Evolutionary conservation across 306 rosid species (phyloP).

Genomic region (Quercus parvula): DNA sequence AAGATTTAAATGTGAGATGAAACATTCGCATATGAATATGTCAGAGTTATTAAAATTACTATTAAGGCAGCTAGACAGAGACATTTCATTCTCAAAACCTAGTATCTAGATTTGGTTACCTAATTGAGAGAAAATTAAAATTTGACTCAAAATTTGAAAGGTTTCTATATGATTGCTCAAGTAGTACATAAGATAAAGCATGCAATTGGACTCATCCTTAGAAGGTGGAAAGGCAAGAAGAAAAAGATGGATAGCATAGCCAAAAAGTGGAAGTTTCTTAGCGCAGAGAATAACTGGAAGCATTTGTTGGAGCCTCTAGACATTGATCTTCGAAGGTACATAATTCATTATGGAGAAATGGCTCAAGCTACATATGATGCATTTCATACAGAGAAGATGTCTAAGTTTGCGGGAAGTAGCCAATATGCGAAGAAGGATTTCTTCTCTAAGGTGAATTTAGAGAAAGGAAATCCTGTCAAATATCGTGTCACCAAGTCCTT

Average conservation of each 20-base stretch:
- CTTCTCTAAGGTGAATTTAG: conserved; percentile 47
- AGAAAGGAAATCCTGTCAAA: conserved; percentile 36
- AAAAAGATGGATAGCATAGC: conserved; percentile 39
- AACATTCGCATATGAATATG: no score
- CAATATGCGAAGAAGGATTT: conserved; percentile 36
- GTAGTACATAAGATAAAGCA: conserved; percentile 28
- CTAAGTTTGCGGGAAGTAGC: conserved; percentile 56
- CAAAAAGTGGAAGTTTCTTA: conserved; percentile 38
- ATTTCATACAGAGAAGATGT: conserved; percentile 51
- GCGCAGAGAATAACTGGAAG: conserved; percentile 53
- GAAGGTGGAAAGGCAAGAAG: conserved; percentile 19
- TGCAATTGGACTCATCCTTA: background rate
- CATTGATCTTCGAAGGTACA: conserved; percentile 56
- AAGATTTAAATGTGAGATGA: background rate
- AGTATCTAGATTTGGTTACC: background rate
- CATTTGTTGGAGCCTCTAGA: conserved; percentile 55
- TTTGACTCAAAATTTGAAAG: no score
- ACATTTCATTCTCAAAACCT: background rate
- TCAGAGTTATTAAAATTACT: no score
- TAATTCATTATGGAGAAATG: conserved; percentile 65
- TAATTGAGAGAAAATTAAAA: no score
- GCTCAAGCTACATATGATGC: conserved; percentile 69
- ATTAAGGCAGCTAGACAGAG: no score
- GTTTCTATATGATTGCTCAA: background rate
- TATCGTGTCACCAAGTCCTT: conserved; percentile 55